These are phyloP conservation scores for Petasospora fabianii DNA, from an alignment of 1,139 yeast species.

Conservation along the genomic window DNA sequence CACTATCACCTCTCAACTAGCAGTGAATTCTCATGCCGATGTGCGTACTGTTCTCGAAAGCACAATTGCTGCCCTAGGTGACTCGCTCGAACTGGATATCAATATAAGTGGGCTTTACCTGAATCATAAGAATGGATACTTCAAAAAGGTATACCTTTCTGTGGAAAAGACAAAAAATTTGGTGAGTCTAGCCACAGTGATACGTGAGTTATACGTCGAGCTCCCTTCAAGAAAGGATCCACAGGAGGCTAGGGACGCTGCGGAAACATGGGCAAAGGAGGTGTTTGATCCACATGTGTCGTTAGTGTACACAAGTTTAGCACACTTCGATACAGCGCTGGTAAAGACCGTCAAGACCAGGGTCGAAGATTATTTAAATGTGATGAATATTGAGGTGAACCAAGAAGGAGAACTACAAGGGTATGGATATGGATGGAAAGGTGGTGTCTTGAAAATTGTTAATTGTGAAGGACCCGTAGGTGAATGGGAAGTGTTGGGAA, in stretches of 20 bases:
- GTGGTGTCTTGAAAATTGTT: conserved; percentile 67
- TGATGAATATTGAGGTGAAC: conserved; percentile 38
- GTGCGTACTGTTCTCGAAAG: conserved; percentile 62
- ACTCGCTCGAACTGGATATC: conserved; percentile 26
- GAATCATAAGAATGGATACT: conserved; percentile 41
- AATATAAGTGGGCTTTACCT: conserved; percentile 19
- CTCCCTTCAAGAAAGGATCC: conserved; percentile 29
- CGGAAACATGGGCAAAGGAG: conserved; percentile 49
- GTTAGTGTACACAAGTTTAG: conserved; percentile 60
- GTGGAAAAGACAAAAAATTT: conserved; percentile 54
- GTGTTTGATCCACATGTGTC: conserved; percentile 76
- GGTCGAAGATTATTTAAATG: conserved; percentile 62
- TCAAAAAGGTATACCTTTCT: conserved; percentile 62
- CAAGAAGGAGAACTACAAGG: conserved; percentile 33
- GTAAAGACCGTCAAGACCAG: conserved; percentile 67
- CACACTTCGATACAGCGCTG: conserved; percentile 69
- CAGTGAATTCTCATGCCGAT: conserved; percentile 47
- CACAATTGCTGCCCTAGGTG: conserved; percentile 59
- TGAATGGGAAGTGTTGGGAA: conserved; percentile 69
- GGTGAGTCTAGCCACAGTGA: conserved; percentile 62
- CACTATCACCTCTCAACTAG: conserved; percentile 63
- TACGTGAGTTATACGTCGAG: conserved; percentile 63
- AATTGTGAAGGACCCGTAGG: conserved; percentile 71
- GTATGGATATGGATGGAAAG: conserved; percentile 52
- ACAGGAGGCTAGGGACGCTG: conserved; percentile 26